A percentile compares a stretch with the other conserved stretches of the same genome.
Evolutionary conservation across 306 rosid species (phyloP).

Genomic region (Potentilla sterilis): DNA sequence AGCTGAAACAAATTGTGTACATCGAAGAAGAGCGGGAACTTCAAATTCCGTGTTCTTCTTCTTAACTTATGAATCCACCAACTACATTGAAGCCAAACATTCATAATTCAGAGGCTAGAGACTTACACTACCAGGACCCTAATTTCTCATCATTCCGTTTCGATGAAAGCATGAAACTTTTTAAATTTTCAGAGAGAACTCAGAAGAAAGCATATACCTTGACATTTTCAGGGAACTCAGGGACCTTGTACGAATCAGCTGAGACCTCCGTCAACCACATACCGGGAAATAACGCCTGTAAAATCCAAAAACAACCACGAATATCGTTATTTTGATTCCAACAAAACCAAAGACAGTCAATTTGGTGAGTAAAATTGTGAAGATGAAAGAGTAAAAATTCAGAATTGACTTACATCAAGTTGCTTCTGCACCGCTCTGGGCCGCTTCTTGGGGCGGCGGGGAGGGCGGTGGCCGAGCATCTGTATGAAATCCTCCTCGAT

Average conservation of each 20-base stretch:
- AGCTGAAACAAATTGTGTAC: not conserved
- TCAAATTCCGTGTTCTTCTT: slow-evolving; percentile 4
- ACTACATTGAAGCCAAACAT: not conserved
- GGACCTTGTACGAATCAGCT: slow-evolving; percentile 63
- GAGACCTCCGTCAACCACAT: slow-evolving; percentile 65
- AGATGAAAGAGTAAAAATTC: not conserved
- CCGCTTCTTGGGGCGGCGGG: slow-evolving; percentile 64
- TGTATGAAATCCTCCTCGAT: slow-evolving; percentile 69
- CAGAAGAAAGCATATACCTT: slow-evolving; percentile 45
- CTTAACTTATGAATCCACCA: not conserved
- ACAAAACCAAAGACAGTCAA: not conserved
- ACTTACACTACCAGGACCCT: not conserved
- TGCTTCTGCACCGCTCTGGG: slow-evolving; percentile 57
- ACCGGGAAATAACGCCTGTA: slow-evolving; percentile 71
- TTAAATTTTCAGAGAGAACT: not conserved
- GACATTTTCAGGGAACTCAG: slow-evolving; percentile 49
- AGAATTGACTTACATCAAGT: slow-evolving; percentile 50
- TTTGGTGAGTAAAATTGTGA: not conserved
- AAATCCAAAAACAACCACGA: not conserved
- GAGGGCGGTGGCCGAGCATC: slow-evolving; percentile 56
- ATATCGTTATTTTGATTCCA: not conserved
- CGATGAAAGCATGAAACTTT: not conserved
- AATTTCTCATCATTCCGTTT: not conserved
- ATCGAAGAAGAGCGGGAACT: slow-evolving; percentile 12
- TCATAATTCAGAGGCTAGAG: not conserved